Conservation (phyloP, 495 filamentous ascomycete species). For the Aspergillus cavernicola region DNA sequence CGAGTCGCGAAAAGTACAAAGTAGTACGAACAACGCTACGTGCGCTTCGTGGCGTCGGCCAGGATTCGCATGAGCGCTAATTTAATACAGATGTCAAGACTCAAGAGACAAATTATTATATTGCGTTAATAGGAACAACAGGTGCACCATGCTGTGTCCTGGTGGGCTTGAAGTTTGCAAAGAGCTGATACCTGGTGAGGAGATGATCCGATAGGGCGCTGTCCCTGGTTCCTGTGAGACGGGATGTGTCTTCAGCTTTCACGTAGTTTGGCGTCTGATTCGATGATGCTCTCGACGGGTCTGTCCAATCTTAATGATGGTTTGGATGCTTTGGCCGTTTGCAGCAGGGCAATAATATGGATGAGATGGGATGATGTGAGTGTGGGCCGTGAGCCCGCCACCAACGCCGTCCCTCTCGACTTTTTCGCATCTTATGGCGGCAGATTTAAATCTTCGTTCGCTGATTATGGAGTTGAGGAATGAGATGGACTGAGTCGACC, state of each 20-base stretch:
- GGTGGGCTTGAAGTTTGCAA: neutral
- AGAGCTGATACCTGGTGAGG: neutral
- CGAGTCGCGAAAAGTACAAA: too few species aligned
- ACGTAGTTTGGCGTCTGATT: too few species aligned
- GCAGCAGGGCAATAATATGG: neutral
- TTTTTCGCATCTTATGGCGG: constrained; percentile 6
- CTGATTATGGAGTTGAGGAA: too few species aligned
- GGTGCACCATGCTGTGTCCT: neutral
- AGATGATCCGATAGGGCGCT: constrained; percentile 1
- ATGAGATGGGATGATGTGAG: neutral
- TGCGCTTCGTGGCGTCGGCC: constrained; percentile 1
- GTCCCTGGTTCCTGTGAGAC: constrained; percentile 1
- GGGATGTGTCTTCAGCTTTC: too few species aligned
- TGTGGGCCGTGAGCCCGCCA: neutral
- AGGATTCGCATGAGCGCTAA: too few species aligned
- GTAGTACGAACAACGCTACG: neutral
- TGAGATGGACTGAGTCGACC: too few species aligned
- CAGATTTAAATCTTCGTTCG: neutral
- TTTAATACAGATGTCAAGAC: too few species aligned
- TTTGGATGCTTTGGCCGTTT: too few species aligned
- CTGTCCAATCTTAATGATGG: too few species aligned
- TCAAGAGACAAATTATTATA: too few species aligned
- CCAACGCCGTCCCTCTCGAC: neutral
- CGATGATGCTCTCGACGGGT: neutral
- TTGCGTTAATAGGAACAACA: too few species aligned